phyloP scores from a whole-genome alignment of 495 filamentous ascomycete species.

The Penicillium mononematosum region DNA sequence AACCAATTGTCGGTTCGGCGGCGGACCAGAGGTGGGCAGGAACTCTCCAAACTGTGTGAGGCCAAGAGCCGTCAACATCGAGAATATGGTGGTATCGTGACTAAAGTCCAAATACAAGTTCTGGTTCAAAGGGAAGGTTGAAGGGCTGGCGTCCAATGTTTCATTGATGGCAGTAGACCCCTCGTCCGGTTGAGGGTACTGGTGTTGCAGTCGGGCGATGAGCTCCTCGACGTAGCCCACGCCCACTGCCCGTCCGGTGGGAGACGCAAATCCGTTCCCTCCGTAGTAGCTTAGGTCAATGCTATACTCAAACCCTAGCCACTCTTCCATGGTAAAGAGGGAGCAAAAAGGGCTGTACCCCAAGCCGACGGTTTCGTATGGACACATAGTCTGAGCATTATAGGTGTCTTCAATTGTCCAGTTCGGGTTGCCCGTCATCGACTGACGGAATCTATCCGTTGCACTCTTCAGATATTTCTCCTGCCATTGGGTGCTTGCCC shows the following conservation, averaged over 20 bases:
- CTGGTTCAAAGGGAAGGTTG: conserved; percentile 51
- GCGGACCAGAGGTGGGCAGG: conserved; percentile 43
- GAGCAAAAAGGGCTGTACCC: conserved; percentile 55
- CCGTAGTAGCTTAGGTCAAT: conserved; percentile 58
- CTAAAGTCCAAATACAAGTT: conserved; percentile 43
- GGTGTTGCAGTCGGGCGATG: conserved; percentile 55
- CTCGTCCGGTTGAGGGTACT: conserved; percentile 41
- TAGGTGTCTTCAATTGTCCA: conserved; percentile 53
- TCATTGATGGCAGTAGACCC: conserved; percentile 52
- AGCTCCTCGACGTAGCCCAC: conserved; percentile 62
- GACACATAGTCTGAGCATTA: conserved; percentile 54
- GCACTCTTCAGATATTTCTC: conserved; percentile 48
- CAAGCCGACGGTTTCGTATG: conserved; percentile 59
- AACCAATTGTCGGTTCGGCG: conserved; percentile 49
- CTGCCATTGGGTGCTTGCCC: conserved; percentile 33
- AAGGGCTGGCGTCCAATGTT: conserved; percentile 46
- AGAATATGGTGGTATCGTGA: conserved; percentile 35
- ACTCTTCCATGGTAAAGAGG: conserved; percentile 52
- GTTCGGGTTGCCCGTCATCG: conserved; percentile 44
- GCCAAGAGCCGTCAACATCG: conserved; percentile 49
- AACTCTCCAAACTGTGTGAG: conserved; percentile 49
- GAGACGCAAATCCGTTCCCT: conserved; percentile 51
- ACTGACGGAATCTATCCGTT: conserved; percentile 43
- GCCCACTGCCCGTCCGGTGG: conserved; percentile 56
- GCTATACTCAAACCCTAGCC: conserved; percentile 50